Conservation (phyloP, 768 basidiomycete species). For the Rhodotorula diobovata region DNA sequence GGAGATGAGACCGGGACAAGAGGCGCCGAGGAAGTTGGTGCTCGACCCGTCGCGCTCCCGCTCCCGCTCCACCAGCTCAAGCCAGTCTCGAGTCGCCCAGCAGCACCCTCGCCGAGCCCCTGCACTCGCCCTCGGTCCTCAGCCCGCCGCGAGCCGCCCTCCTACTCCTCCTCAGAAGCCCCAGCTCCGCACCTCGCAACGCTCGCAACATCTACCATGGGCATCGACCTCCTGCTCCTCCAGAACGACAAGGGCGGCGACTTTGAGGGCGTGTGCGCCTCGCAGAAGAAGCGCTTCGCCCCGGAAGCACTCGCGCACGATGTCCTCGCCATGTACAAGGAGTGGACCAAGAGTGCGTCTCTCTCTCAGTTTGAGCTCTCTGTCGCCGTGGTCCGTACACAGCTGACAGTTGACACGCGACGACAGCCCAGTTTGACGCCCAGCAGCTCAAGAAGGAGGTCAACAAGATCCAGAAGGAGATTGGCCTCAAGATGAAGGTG, state of each 20-base stretch:
- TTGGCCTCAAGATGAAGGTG: slow-evolving; percentile 88
- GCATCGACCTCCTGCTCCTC: slow-evolving; percentile 42
- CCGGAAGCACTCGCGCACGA: slow-evolving; percentile 90
- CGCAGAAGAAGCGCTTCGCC: slow-evolving; percentile 83
- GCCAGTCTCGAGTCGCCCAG: no score
- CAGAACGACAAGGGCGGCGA: slow-evolving; percentile 64
- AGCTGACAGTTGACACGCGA: not conserved
- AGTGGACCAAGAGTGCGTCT: slow-evolving; percentile 87
- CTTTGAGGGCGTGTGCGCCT: slow-evolving; percentile 80
- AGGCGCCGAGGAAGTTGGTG: no score
- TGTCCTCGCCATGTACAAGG: slow-evolving; percentile 80
- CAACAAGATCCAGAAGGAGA: slow-evolving; percentile 90
- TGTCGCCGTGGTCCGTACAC: not conserved
- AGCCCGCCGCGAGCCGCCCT: no score
- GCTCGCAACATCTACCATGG: slow-evolving; percentile 38
- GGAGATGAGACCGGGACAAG: no score
- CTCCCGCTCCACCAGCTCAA: no score
- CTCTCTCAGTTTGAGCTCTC: not conserved
- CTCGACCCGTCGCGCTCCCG: no score
- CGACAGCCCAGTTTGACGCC: slow-evolving; percentile 76
- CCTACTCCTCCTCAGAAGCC: not conserved
- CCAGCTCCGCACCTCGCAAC: not conserved
- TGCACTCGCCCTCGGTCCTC: no score
- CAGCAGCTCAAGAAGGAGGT: slow-evolving; percentile 72
- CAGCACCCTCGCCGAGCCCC: no score